phyloP scores from a whole-genome alignment of 1,284 basidiomycete species.

The Singerocomus inundabilis region DNA sequence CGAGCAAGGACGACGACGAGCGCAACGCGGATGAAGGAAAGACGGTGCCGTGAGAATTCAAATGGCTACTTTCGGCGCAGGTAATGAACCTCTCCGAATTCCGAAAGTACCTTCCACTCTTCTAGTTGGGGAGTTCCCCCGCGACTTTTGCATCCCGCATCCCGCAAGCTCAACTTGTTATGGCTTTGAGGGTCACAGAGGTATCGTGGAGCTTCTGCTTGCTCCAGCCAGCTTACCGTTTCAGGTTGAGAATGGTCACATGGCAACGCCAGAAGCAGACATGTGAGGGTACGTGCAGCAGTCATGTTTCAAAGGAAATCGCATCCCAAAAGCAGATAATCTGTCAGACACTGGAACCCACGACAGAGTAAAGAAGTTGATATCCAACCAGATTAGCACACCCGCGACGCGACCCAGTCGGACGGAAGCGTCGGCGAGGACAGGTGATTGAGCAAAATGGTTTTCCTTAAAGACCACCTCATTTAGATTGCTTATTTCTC shows the following conservation, averaged over 20 bases:
- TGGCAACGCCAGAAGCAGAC: background rate
- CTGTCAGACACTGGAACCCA: too few species aligned
- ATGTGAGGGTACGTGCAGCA: background rate
- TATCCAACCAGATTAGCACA: background rate
- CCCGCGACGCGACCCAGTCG: background rate
- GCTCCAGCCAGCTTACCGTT: background rate
- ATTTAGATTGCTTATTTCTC: background rate
- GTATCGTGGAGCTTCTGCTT: background rate
- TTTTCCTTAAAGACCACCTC: background rate
- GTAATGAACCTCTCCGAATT: conserved; percentile 19
- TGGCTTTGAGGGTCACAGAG: background rate
- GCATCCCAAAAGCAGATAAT: background rate
- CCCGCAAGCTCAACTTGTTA: background rate
- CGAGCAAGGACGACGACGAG: conserved; percentile 29
- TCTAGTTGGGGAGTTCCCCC: background rate
- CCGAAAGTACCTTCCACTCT: conserved; percentile 11
- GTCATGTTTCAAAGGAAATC: too few species aligned
- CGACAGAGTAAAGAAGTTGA: background rate
- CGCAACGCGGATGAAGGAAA: conserved; percentile 17
- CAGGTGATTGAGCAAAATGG: background rate
- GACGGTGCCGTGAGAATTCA: conserved; percentile 28
- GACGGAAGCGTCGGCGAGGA: background rate
- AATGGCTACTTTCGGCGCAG: background rate
- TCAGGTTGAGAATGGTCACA: background rate
- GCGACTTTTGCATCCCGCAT: background rate